phyloP scores from a whole-genome alignment of 768 basidiomycete species.

The Termitomyces heimii region DNA sequence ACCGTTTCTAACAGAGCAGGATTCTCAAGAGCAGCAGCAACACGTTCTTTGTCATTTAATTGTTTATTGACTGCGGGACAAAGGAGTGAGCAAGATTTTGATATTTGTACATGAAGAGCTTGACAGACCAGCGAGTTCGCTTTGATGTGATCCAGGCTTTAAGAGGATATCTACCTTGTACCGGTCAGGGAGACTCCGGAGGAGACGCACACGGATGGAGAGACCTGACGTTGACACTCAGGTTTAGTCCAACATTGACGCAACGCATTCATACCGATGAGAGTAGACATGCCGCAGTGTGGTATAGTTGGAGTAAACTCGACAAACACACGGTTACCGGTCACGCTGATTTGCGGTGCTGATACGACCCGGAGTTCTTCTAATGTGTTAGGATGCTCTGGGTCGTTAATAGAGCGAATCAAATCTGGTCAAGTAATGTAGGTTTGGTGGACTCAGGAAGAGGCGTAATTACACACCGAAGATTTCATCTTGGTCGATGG shows the following conservation, averaged over 20 bases:
- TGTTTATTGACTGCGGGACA: constrained; percentile 84
- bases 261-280: constrained; percentile 65
- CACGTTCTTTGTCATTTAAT: constrained; percentile 97
- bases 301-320: constrained; percentile 98
- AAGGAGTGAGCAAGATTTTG: background rate
- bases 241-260: background rate
- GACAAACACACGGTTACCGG: constrained; percentile 65
- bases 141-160: constrained; percentile 94
- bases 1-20: constrained; percentile 78
- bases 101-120: background rate
- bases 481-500: constrained; percentile 88
- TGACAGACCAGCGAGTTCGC: constrained; percentile 75
- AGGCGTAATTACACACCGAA: constrained; percentile 51
- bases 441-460: background rate
- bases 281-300: constrained; percentile 95
- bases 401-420: constrained; percentile 88
- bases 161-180: constrained; percentile 94
- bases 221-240: constrained; percentile 48
- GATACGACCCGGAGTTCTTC: constrained; percentile 97
- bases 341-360: constrained; percentile 66
- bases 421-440: constrained; percentile 49
- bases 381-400: constrained; percentile 90
- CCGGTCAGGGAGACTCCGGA: constrained; percentile 84
- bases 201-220: constrained; percentile 89
- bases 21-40: constrained; percentile 96